A percentile compares a stretch with the other conserved stretches of the same genome.
Conservation (phyloP, 1,284 basidiomycete species). For the Microbotryomycetes sp. region DNA sequence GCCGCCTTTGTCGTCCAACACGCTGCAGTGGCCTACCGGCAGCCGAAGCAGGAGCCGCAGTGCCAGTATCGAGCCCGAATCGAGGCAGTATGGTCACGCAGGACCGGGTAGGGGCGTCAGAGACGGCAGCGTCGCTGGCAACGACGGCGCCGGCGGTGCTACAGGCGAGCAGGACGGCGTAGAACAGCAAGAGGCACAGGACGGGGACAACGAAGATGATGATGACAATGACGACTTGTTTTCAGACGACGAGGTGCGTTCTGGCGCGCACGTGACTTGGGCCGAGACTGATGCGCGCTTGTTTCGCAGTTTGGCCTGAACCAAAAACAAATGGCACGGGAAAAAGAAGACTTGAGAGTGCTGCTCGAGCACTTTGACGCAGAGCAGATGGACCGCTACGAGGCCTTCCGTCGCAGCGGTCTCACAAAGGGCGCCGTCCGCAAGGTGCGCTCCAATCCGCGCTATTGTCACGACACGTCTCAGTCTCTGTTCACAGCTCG, state of each 20-base stretch:
- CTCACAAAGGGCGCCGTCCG: conserved; percentile 73
- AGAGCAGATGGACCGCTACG: conserved; percentile 78
- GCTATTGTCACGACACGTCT: neutral
- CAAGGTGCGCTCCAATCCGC: conserved; percentile 52
- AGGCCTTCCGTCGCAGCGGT: conserved; percentile 74
- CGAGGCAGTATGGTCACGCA: neutral
- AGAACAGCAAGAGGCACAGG: conserved; percentile 35
- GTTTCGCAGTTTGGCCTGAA: conserved; percentile 16
- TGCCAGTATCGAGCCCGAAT: conserved; percentile 7
- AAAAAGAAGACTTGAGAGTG: conserved; percentile 46
- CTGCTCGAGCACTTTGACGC: conserved; percentile 78
- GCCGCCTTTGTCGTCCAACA: too few species aligned
- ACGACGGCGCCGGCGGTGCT: conserved; percentile 32
- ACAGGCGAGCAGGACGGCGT: conserved; percentile 32
- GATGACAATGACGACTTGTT: conserved; percentile 40
- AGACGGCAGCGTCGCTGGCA: neutral
- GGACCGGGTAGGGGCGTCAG: neutral
- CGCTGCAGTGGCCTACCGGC: too few species aligned
- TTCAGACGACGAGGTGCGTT: conserved; percentile 36
- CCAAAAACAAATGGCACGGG: conserved; percentile 17
- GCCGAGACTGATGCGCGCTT: neutral
- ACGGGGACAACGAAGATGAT: conserved; percentile 37
- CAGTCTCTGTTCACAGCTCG: conserved; percentile 50
- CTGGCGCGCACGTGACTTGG: too few species aligned
- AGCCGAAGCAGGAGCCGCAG: conserved; percentile 16